phyloP scores from a whole-genome alignment of 2,329 filamentous ascomycete genomes.

The Monilinia fructigena region DNA sequence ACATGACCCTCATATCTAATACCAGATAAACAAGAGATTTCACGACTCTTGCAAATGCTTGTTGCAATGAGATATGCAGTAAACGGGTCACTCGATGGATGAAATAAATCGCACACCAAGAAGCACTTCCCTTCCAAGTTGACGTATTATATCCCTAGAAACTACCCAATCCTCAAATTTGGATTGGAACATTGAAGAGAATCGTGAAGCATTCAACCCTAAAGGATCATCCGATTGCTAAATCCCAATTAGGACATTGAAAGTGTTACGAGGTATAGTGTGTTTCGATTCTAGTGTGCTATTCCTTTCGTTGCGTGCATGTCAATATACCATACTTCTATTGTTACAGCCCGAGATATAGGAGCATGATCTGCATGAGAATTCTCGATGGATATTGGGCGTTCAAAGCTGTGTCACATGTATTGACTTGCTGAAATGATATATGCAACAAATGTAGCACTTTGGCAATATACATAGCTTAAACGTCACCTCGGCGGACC shows the following conservation, averaged over 20 bases:
- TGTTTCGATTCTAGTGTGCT: too few species aligned
- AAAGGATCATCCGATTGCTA: too few species aligned
- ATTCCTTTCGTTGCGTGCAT: too few species aligned
- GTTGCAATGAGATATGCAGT: neutral
- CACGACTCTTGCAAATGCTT: neutral
- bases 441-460: constrained; percentile 17
- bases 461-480: neutral
- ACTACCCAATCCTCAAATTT: too few species aligned
- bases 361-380: neutral
- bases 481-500: too few species aligned
- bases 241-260: too few species aligned
- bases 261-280: too few species aligned
- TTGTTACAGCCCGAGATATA: neutral
- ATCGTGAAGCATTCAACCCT: too few species aligned
- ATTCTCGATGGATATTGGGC: neutral
- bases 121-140: too few species aligned
- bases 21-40: neutral
- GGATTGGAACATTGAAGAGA: too few species aligned
- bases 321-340: neutral
- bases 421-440: neutral
- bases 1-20: neutral
- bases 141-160: too few species aligned
- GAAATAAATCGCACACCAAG: too few species aligned
- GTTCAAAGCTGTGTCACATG: neutral
- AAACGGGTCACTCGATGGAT: neutral